Evolutionary conservation across 2,329 filamentous ascomycete species (phyloP), one percentile per base, ranked within the genome.

Genomic region (Ascocoryne sarcoides): DNA sequence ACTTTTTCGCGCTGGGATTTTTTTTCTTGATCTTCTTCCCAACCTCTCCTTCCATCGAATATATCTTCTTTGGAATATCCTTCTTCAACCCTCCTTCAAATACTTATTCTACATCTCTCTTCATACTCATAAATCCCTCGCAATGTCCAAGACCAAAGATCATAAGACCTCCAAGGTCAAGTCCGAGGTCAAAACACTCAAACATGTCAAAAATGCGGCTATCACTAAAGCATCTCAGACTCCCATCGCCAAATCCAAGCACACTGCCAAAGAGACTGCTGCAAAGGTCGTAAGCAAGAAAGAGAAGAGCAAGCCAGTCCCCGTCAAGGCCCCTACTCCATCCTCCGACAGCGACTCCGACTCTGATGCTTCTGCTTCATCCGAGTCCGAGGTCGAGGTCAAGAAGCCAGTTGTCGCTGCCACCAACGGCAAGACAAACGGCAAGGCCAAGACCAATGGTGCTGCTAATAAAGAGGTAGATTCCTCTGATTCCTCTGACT

Each of bases 131-230:
- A 21, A 33, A 41, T 43, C 36, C 36, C 31, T 26, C 34, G 70
- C 53, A 63, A 83, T 82, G 79, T 76, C 70, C 62, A 82, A 82
- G 66, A 65, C 70, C 40, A 83, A 82, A 68, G 71, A 79, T 60
- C 67, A 68, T 62, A 76, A 76, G 65, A 60, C 59, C 53, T 57
- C 64, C 51, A 76, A 75, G 66, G 59, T 55, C 47, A 61, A 63
- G 52, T 56, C 69, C 56, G 67, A 71, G 51, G 62, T 19, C 56
- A 69, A 71, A 58, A 60, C 66, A 46, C 58, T 69, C 53, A 63
- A 66, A 56, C 59, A 65, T 53, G 76, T 79, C 64, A 85, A 84
- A 70, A 71, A 71, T 54, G 78, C 70, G 52, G 74, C 75, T 50
- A 70, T 84, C 56, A 75, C 73, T 66, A 88, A 87, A 71, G 60